Evolutionary conservation across 352 stramenopile genomes (phyloP).

Genomic region (Pythium vanterpoolii): DNA sequence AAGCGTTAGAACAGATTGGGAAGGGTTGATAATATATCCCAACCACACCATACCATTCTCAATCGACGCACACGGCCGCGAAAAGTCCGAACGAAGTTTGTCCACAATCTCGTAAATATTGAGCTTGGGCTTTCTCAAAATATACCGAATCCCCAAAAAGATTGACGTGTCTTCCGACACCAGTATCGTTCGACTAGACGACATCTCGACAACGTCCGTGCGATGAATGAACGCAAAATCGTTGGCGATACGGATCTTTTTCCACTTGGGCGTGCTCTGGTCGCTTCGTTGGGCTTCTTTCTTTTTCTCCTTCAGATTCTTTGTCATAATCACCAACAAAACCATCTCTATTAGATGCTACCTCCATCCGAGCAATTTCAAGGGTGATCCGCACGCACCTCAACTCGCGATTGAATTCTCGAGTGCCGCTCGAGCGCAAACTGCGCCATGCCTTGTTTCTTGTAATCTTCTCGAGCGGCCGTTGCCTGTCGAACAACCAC

Average conservation of each 20-base stretch:
- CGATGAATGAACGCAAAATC: background rate
- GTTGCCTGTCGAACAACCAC: background rate
- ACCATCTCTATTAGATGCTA: background rate
- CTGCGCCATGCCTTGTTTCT: background rate
- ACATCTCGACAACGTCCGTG: background rate
- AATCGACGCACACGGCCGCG: background rate
- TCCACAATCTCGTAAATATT: background rate
- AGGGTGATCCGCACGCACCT: background rate
- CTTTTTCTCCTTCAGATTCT: background rate
- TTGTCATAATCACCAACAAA: background rate
- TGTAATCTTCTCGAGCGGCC: background rate
- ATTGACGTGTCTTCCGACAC: conserved; percentile 5
- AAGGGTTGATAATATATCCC: background rate
- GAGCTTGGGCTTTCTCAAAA: background rate
- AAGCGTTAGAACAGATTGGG: background rate
- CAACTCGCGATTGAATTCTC: background rate
- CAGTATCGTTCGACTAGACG: background rate
- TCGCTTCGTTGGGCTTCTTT: background rate
- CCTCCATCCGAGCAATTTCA: background rate
- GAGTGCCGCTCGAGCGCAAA: conserved; percentile 2
- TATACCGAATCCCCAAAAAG: background rate
- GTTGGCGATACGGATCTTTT: conserved; percentile 8
- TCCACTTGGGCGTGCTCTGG: background rate
- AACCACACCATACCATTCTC: background rate
- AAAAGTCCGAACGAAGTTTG: background rate